Evolutionary conservation across 176 grass and related monocot species (phyloP), one percentile per base, ranked within the genome.

Genomic region (Dendrocalamus sinicus): DNA sequence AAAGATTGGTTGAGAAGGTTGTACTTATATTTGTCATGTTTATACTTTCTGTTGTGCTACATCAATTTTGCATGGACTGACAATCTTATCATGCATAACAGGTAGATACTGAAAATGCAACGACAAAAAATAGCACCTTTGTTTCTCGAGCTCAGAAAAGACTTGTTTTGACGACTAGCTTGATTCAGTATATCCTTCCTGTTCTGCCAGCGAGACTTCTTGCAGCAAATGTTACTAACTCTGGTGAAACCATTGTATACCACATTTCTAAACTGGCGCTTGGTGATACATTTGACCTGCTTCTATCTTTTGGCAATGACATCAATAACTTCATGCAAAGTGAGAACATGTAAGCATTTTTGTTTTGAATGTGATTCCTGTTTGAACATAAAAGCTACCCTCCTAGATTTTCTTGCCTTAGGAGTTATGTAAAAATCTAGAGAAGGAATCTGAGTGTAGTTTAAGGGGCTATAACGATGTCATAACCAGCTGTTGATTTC

Each of bases 101-200:
- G 89, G 81, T 84, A 22, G 81, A 91, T 63, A 62, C 5, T 70
- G 52, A 80, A 41, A 69, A 84, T 22, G 17, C 75, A 80, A 75
- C 23, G 3, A 15, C 6, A 1, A 55, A 62, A 75, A 54, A 59
- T 22, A 80, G 60, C n/a, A 69, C n/a, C 61, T 61, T 45, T 41
- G 62, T 47, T 28, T 69, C 61, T 75, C 81, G 2, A 55, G 89
- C 85, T 80, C 81, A 8, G 13, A 75, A 74, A 70, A 88, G 89
- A 75, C 85, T 91, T 84, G 37, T 5, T 80, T 76, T 84, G 39
- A 91, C 81, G 0, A 91, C 85, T 75, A 76, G 52, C 51, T 55
- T 91, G 69, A 84, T 91, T 44, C 70, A 91, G 81, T 30, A 14
- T 61, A 73, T 87, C 64, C 75, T 91, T 88, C 89, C 89, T 87